These are phyloP conservation scores for Aspergillus sergii DNA, from an alignment of 2,329 filamentous ascomycete species.

Conservation along the genomic window DNA sequence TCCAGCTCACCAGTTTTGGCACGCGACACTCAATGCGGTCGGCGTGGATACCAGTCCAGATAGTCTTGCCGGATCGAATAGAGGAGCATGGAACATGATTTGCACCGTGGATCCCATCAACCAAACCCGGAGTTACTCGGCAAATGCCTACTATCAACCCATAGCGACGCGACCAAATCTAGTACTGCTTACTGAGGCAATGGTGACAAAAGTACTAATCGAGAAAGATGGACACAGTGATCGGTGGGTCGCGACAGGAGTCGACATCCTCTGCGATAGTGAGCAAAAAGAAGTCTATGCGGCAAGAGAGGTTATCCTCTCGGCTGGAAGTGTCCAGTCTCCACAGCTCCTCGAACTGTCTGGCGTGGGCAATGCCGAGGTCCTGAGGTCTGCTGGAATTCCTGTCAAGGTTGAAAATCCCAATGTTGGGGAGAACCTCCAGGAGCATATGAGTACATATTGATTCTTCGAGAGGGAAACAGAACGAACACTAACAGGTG, in stretches of 20 bases:
- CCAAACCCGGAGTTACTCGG: constrained; percentile 45
- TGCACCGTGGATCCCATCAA: constrained; percentile 31
- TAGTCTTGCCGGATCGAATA: constrained; percentile 44
- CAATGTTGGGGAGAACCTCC: constrained; percentile 54
- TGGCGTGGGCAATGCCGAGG: constrained; percentile 56
- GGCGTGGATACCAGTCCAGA: constrained; percentile 41
- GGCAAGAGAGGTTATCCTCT: constrained; percentile 58
- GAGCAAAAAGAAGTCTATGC: constrained; percentile 37
- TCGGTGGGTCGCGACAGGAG: constrained; percentile 40
- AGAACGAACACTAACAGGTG: constrained; percentile 15
- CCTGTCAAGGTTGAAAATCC: constrained; percentile 46
- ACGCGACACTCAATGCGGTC: constrained; percentile 42
- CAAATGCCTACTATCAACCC: constrained; percentile 45
- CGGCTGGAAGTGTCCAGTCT: constrained; percentile 60
- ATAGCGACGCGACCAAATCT: constrained; percentile 48
- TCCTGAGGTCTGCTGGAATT: constrained; percentile 49
- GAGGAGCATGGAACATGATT: constrained; percentile 43
- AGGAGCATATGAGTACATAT: constrained; percentile 47
- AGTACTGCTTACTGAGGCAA: constrained; percentile 50
- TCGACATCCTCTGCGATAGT: constrained; percentile 43
- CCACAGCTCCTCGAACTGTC: constrained; percentile 64
- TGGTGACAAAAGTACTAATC: constrained; percentile 51
- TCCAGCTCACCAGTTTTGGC: constrained; percentile 51
- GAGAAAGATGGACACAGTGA: constrained; percentile 31
- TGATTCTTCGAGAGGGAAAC: constrained; percentile 14